Conservation (phyloP, 2,329 filamentous ascomycete species). For the Beauveria medogensis region DNA sequence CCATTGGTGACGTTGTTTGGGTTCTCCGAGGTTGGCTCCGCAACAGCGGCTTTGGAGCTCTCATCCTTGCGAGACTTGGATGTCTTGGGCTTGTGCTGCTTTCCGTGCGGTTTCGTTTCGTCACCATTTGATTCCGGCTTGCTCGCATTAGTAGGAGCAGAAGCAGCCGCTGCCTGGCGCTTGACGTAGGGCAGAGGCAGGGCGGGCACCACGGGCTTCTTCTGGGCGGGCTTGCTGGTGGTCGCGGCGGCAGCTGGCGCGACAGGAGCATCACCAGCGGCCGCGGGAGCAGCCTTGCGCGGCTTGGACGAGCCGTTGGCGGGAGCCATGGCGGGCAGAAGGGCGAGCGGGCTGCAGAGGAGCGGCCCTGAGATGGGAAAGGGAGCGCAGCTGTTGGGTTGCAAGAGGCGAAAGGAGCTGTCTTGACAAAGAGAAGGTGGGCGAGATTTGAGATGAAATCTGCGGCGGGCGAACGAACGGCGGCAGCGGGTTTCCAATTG, state of each 20-base stretch:
- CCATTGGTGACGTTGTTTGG: background rate
- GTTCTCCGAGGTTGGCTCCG: background rate
- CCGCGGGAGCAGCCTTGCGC: constrained; percentile 21
- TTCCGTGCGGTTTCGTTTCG: background rate
- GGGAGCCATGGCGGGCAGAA: constrained; percentile 12
- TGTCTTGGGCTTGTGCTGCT: constrained; percentile 1
- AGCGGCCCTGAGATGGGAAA: constrained; percentile 6
- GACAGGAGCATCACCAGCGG: background rate
- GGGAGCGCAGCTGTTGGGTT: background rate
- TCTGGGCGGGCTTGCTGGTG: constrained; percentile 16
- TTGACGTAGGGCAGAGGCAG: constrained; percentile 32
- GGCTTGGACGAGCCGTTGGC: constrained; percentile 24
- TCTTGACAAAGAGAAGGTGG: background rate
- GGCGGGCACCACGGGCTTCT: constrained; percentile 29
- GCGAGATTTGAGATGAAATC: constrained; percentile 9
- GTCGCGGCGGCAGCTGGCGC: constrained; percentile 8
- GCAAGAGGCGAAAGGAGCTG: background rate
- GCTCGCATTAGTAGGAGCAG: constrained; percentile 13
- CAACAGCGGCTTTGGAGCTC: constrained; percentile 1
- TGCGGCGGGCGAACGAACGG: background rate
- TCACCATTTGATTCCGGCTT: constrained; percentile 4
- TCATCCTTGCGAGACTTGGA: constrained; percentile 4
- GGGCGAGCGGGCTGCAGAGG: constrained; percentile 7
- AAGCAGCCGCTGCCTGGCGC: constrained; percentile 27
- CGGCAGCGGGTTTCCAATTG: background rate